Percentiles rank a stretch among this genome's conserved stretches.
Conservation (phyloP, 371 early-diverging fungal genomes). For the Lichtheimia corymbifera region DNA sequence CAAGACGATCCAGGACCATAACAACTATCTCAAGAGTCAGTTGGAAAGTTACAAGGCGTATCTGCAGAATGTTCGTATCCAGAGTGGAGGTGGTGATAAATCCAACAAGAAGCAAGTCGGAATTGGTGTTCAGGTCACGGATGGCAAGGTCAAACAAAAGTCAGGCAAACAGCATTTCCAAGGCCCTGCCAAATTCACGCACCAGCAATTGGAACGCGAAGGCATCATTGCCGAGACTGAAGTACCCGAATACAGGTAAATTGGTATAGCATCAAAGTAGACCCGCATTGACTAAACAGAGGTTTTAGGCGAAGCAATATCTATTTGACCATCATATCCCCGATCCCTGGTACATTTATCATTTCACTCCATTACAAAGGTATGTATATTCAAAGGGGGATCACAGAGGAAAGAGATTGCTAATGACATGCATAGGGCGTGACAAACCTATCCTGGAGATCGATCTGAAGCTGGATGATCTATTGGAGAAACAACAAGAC, state of each 20-base stretch:
- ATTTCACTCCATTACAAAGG: constrained; percentile 89
- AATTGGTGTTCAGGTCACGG: constrained; percentile 1
- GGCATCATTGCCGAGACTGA: constrained; percentile 91
- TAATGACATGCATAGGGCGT: constrained; percentile 52
- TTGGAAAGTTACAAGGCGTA: constrained; percentile 91
- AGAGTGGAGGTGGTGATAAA: constrained; percentile 56
- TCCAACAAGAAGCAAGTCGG: constrained; percentile 4
- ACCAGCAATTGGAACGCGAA: constrained; percentile 83
- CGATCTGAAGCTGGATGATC: constrained; percentile 92
- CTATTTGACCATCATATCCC: constrained; percentile 84
- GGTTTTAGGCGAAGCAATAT: constrained; percentile 71
- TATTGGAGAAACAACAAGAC: constrained; percentile 94
- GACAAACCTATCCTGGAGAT: constrained; percentile 93
- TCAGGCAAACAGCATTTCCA: constrained; percentile 30
- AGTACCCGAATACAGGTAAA: constrained; percentile 59
- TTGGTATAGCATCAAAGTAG: not conserved
- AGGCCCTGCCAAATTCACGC: constrained; percentile 77
- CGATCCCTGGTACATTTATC: constrained; percentile 85
- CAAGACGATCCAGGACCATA: constrained; percentile 91
- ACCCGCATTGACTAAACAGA: not conserved
- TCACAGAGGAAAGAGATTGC: not conserved
- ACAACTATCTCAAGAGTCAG: constrained; percentile 84
- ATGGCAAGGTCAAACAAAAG: constrained; percentile 30
- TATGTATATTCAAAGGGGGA: constrained; percentile 2
- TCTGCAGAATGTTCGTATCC: constrained; percentile 86